Evolutionary conservation across 2,329 filamentous ascomycete species (phyloP), one percentile per base, ranked within the genome.

Genomic region (Trichoderma polysporum): DNA sequence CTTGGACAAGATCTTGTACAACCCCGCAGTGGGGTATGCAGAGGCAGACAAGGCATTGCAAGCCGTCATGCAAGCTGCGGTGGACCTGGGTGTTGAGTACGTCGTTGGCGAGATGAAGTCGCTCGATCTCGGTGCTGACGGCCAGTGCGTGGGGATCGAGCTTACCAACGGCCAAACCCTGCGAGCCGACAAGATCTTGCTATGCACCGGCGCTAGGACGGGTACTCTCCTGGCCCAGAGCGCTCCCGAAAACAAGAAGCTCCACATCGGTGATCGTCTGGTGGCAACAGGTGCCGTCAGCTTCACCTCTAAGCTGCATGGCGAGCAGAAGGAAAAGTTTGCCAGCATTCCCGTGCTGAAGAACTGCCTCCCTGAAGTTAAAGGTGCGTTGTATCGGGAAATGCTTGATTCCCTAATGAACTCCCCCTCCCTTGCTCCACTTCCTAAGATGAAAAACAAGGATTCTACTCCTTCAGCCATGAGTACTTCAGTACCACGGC

Each of bases 11-110:
- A 80, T 88, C 19, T 79, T 86, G 25, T 81, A 84, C 70, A 89
- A 88, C 77, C 84, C 83, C 68, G 83, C 81, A 35, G 86, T 85
- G 74, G 86, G 86, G 2, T 88, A 85, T 81, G 86, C 82, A 19
- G 83, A 85, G 59, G 86, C 86, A 13, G 85, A 85, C 66, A 84
- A 87, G 74, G 81, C 84, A 41, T 76, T 89, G 56, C 77, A 79
- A 59, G 85, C 84, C 13, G 82, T 88, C 15, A 85, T 85, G 7
- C 82, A 83, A 67, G 79, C 79, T 59, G 82, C 80, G 27, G 72
- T 88, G 9, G 80, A 83, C 61, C 74, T 83, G 35, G 87, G 86
- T 7, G 86, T 86, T 69, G 81, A 85, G 70, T 88, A 87, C 68
- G 78, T 86, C 15, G 78, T 81, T 3, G 84, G 83, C 25, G 82